Percentiles rank a stretch among this genome's conserved stretches.
phyloP scores from a whole-genome alignment of 2,329 filamentous ascomycete species.

The Ascochyta pisi region DNA sequence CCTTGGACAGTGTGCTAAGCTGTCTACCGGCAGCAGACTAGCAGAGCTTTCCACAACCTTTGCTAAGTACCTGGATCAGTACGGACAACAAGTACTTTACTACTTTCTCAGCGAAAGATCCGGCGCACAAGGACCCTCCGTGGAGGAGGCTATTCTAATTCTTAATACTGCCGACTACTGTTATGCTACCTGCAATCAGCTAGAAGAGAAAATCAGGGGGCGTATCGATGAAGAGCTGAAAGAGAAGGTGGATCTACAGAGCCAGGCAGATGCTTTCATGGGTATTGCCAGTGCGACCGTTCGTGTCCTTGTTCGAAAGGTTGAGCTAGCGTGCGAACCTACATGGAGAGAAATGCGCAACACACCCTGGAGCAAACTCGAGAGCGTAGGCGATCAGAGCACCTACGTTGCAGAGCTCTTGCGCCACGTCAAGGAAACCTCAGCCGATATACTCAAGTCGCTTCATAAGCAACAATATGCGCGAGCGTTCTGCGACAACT shows the following conservation, averaged over 20 bases:
- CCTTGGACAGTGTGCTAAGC: constrained; percentile 91
- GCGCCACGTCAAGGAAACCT: constrained; percentile 72
- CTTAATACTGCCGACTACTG: constrained; percentile 98
- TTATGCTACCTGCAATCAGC: constrained; percentile 88
- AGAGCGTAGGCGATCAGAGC: constrained; percentile 91
- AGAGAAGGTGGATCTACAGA: constrained; percentile 81
- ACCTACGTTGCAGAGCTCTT: constrained; percentile 87
- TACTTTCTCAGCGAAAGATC: constrained; percentile 70
- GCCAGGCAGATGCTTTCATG: constrained; percentile 93
- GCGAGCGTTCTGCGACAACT: constrained; percentile 90
- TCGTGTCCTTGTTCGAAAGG: constrained; percentile 79
- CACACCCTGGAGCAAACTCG: constrained; percentile 92
- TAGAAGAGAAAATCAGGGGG: constrained; percentile 93
- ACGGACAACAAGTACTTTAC: constrained; percentile 89
- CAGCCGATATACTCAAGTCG: constrained; percentile 75
- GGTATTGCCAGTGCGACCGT: constrained; percentile 91
- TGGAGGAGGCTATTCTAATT: constrained; percentile 84
- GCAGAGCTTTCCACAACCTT: constrained; percentile 85
- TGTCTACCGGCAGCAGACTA: constrained; percentile 88
- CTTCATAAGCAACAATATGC: constrained; percentile 93
- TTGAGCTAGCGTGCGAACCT: constrained; percentile 82
- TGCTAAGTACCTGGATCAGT: constrained; percentile 92
- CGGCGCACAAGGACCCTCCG: constrained; percentile 61
- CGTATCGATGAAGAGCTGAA: constrained; percentile 82
- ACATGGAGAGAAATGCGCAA: constrained; percentile 98